Evolutionary conservation across 2,329 filamentous ascomycete genomes (phyloP), one percentile per base, ranked within the genome.

Genomic region (Aspergillus quadricinctus): DNA sequence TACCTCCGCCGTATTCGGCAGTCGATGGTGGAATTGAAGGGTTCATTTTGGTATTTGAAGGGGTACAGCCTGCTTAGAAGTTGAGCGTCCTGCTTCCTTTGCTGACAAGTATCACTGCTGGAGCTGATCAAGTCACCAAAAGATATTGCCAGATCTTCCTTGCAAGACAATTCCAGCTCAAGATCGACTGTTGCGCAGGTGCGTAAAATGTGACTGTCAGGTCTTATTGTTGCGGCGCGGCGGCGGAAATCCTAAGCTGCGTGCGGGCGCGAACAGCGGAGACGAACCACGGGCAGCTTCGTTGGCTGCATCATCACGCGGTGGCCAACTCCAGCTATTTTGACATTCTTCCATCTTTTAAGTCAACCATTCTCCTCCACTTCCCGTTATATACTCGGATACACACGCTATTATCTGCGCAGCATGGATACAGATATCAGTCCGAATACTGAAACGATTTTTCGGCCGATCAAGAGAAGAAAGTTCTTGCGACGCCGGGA

Each of bases 1-100:
- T 75, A 79, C 77, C 77, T 73, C 77, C 77, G 60, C 77, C 77
- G 56, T 79, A 79, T 66, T 79, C 77, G 59, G 76, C 76, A 56
- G 76, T 67, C 61, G 75, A 75, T 53, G 77, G 77, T 64, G 75
- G 71, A 61, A 75, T 70, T 55, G 74, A 75, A 61, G 75, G 67
- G 59, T 77, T 77, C 75, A 77, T 77, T 48, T 64, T 55, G 58
- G 57, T 50, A 48, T 56, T 54, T 49, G 57, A 50, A 29, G 48
- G 27, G n/a, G 29, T 19, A 10, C 40, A 43, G n/a, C 43, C 35
- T 21, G 11, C 17, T 28, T 35, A 17, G 25, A 40, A 45, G 31
- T 53, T 48, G 29, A 50, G n/a, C 19, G 49, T 46, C 43, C 43
- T 27, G 43, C 43, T 46, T 46, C 19, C 8, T 46, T 46, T 27